Evolutionary conservation across 352 stramenopile genomes (phyloP), one percentile per base, ranked within the genome.

Genomic region (Blastocystis sp.): DNA sequence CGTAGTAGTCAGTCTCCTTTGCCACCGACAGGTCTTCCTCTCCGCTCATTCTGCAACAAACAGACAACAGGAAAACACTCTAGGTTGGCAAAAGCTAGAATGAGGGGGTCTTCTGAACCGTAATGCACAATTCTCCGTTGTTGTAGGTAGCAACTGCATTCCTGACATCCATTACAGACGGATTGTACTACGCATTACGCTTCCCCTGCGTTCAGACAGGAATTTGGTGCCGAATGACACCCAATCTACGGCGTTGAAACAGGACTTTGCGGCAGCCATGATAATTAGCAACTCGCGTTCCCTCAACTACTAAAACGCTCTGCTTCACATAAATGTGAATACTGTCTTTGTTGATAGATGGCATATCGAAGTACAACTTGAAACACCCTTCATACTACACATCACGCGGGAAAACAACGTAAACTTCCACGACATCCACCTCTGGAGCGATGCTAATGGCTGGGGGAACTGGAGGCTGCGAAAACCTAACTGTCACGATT

Each of bases 51-150:
- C 48, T 14, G 6, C 14, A 17, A 0, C 3, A 28, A 74, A 74
- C 64, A 74, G 45, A 74, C 64, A 74, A 66, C 42, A 65, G 34
- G 42, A 81, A 45, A 43, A 40, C 17, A 43, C n/a, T 19, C 40
- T 21, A 19, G 40, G 48, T 34, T 34, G 28, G 28, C 6, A 57
- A 17, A 57, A 14, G 6, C 14, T 57, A 57, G 48, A 17, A 14
- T 57, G 48, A 17, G 6, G 48, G 14, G 14, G 14, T 14, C 34
- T 81, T 81, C 17, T 52, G 28, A 42, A 81, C 19, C 11, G 71
- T 57, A 64, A 81, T 81, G 43, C 71, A 81, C 14, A 81, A 45
- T 45, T 81, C 71, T 45, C 71, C 71, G 34, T 81, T 66, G 4
- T 34, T 65, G 21, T 68, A 65, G 34, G 71, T 66, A 45, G 71